These are phyloP conservation scores for Ceratocystiopsis sp. DNA, from an alignment of 2,329 filamentous ascomycete genomes.

Conservation along the genomic window DNA sequence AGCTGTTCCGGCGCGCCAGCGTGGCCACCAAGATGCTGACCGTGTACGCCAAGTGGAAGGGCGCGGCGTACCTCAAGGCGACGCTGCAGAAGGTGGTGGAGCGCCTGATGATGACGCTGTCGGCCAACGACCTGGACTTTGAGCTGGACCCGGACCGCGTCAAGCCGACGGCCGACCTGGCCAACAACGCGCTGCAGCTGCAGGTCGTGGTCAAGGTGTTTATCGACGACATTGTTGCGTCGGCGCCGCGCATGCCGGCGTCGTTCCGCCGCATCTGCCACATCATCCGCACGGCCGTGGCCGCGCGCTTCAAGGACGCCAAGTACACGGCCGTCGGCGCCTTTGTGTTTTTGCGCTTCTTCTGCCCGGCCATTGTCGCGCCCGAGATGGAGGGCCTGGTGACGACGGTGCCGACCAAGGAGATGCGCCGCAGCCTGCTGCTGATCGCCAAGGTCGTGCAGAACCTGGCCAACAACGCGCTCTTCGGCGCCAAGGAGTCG, in stretches of 20 bases:
- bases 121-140: conserved; percentile 49
- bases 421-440: conserved; percentile 50
- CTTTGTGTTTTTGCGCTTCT: conserved; percentile 56
- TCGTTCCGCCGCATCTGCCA: conserved; percentile 51
- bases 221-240: conserved; percentile 52
- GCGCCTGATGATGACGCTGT: conserved; percentile 46
- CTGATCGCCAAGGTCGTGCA: conserved; percentile 57
- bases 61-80: conserved; percentile 40
- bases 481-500: conserved; percentile 54
- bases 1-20: conserved; percentile 49
- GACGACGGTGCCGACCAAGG: conserved; percentile 41
- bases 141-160: conserved; percentile 50
- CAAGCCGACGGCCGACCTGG: conserved; percentile 40
- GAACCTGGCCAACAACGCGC: conserved; percentile 53
- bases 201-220: conserved; percentile 53
- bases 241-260: conserved; percentile 40
- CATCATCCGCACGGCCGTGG: conserved; percentile 48
- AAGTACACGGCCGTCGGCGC: conserved; percentile 58
- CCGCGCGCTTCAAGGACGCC: conserved; percentile 46
- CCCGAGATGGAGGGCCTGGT: conserved; percentile 53
- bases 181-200: conserved; percentile 49
- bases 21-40: conserved; percentile 59
- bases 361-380: conserved; percentile 55
- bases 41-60: conserved; percentile 57
- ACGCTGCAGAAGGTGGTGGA: conserved; percentile 52